Evolutionary conservation across 345 rosid genomes (phyloP).

Genomic region (Physaria fendleri): DNA sequence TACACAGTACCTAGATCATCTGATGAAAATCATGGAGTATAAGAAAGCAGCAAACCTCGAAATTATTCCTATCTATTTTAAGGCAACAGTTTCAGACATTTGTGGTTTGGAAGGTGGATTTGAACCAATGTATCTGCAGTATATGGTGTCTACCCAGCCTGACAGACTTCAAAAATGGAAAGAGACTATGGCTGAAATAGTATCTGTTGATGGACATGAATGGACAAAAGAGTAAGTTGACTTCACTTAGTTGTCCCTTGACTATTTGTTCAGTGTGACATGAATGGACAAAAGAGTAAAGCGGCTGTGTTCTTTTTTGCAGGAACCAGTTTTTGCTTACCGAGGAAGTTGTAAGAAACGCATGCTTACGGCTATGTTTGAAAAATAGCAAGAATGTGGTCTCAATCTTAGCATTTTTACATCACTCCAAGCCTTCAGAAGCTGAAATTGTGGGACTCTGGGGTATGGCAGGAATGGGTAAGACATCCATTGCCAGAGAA

Average conservation of each 20-base stretch:
- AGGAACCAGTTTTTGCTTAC: background rate
- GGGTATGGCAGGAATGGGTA: slow-evolving; percentile 24
- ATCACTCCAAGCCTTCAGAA: background rate
- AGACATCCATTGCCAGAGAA: slow-evolving; percentile 24
- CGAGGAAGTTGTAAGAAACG: slow-evolving; percentile 5
- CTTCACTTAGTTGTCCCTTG: background rate
- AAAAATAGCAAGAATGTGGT: background rate
- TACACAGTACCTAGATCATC: slow-evolving; percentile 1
- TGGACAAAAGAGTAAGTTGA: slow-evolving; percentile 9
- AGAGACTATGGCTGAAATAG: background rate
- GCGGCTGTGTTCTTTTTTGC: background rate
- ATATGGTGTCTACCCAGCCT: background rate
- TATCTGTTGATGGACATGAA: slow-evolving; percentile 4
- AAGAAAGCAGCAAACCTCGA: background rate
- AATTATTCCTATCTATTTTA: slow-evolving; percentile 12
- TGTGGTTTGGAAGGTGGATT: background rate
- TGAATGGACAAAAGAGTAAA: no score
- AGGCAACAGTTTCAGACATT: slow-evolving; percentile 15
- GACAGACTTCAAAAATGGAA: slow-evolving; percentile 10
- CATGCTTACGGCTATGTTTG: background rate
- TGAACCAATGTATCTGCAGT: background rate
- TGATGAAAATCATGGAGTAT: slow-evolving; percentile 1
- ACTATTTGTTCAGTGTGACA: background rate
- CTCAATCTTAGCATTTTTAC: background rate
- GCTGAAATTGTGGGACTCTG: background rate